Base-by-base conservation (phyloP, 2,329 filamentous ascomycete genomes). In the Sodiomyces alkalinus region DNA sequence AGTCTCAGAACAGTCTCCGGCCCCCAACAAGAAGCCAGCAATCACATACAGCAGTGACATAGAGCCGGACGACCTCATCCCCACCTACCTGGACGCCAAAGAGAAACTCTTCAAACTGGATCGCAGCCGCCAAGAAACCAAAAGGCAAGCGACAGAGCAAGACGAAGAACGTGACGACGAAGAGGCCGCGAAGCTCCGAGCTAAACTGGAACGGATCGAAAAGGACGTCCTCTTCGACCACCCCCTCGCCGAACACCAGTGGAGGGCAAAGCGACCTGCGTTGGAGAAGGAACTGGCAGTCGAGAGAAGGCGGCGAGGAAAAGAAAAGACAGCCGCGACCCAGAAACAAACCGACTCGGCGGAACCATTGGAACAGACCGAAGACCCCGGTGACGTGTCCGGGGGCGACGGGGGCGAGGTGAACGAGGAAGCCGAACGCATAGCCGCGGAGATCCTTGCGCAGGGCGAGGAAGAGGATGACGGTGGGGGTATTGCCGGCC, bases 81-180 rank as follows among this genome's bases (percentile, higher is more conserved):
- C 81, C 1, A 69, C 73, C 33, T 96, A 87, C 51, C 43, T 98
- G 13, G 70, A 76, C 11, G 68, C 81, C 12, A 86, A 83, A 50
- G 58, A 66, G 29, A 76, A 62, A 37, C 58, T 77, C n/a, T 79
- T 74, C 49, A 60, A 63, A 25, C 49, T 75, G 11, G 65, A 75
- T 37, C 63, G 71, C 13, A 17, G 11, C 13, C 49, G 56, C 30
- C 63, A 64, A 37, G 56, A 59, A 34, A 47, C 35, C 12, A 56
- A 54, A 45, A 34, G 41, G 48, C 21, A 61, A 56, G 39, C 56
- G 36, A 19, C 23, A 14, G 31, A 52, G 2, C 39, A 43, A 7
- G 49, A 57, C 17, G 48, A 52, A 11, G 48, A n/a, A n/a, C n/a
- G n/a, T n/a, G n/a, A 67, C 14, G 65, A 70, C 35, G 48, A 68